Base-by-base conservation (phyloP, 768 basidiomycete species). In the Termitomyces sp. region DNA sequence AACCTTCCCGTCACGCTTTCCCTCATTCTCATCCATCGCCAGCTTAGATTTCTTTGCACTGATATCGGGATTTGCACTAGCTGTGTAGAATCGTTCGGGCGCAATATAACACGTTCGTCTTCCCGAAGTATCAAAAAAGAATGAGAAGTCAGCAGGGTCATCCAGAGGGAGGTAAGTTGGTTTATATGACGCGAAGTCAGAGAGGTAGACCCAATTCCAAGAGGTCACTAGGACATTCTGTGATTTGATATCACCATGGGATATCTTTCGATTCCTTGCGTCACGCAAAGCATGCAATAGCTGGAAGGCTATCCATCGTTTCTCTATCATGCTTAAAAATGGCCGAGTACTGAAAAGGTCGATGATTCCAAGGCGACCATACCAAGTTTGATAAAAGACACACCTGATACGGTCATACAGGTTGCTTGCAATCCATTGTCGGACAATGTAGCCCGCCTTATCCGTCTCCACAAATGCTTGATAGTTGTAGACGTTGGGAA, bases 231-330 rank as follows among this genome's bases (percentile, higher is more conserved):
- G 83, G 64, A 99, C 85, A 70, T 99, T 99, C 72, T 95, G 93
- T 4, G 93, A 93, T 73, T 98, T 98, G 78, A 99, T 90, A 71
- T 98, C 96, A 11, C 97, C 97, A 72, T 99, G 97, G 2, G 95
- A 84, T n/a, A 95, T 78, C 75, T 95, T 91, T 52, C 88, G 86
- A 56, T 86, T 85, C 27, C 93, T 83, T 0, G 92, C 86, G 65
- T 93, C 91, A 24, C 89, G 83, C 44, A 99, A 79, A 2, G 88
- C 93, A 30, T 85, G 88, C 60, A 98, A 78, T 1, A 98, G 78
- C 71, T 98, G 97, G 68, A 94, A 99, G 0, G 90, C 87, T 59
- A 98, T 93, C 97, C 96, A 99, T 69, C 93, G 93, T 82, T 98
- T 98, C 78, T 99, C 97, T 24, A 98, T 81, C 61, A 79, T 71